These are phyloP conservation scores for Polychytrium aggregatum DNA, from an alignment of 192 early-diverging fungal species.

Conservation along the genomic window DNA sequence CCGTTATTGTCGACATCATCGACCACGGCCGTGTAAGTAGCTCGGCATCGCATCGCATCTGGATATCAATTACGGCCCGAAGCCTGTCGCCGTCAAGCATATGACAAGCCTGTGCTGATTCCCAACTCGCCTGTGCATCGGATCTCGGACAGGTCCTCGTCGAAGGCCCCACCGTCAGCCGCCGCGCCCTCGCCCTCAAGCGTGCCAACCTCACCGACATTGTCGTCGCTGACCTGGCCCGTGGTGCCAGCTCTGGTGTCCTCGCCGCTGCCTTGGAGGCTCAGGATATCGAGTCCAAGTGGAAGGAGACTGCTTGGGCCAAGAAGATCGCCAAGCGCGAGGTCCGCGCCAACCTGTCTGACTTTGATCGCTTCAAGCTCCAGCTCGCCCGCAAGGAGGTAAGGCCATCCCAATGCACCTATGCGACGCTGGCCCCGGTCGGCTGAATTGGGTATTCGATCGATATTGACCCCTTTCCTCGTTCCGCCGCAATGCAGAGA, in stretches of 20 bases:
- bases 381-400: conserved; percentile 87
- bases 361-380: conserved; percentile 99
- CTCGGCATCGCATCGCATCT: too few relatives aligned
- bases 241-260: conserved; percentile 61
- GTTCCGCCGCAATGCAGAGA: too few relatives aligned
- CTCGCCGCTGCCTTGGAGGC: conserved; percentile 75
- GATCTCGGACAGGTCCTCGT: conserved; percentile 76
- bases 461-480: neutral
- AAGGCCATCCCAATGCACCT: conserved; percentile 10
- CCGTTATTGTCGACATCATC: conserved; percentile 97
- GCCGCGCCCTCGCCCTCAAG: conserved; percentile 81
- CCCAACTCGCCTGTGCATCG: neutral
- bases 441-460: neutral
- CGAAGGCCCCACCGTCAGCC: conserved; percentile 92
- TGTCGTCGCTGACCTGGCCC: conserved; percentile 73
- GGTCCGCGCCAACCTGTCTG: conserved; percentile 63
- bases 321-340: conserved; percentile 86
- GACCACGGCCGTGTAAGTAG: conserved; percentile 88
- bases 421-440: neutral
- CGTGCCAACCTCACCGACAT: conserved; percentile 84
- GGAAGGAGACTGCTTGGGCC: conserved; percentile 87
- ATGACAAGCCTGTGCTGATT: neutral
- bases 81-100: too few relatives aligned
- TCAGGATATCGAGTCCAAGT: conserved; percentile 67
- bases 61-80: neutral